These are phyloP conservation scores for Ogataea philodendri DNA, from an alignment of 805 yeast genomes.

Conservation along the genomic window DNA sequence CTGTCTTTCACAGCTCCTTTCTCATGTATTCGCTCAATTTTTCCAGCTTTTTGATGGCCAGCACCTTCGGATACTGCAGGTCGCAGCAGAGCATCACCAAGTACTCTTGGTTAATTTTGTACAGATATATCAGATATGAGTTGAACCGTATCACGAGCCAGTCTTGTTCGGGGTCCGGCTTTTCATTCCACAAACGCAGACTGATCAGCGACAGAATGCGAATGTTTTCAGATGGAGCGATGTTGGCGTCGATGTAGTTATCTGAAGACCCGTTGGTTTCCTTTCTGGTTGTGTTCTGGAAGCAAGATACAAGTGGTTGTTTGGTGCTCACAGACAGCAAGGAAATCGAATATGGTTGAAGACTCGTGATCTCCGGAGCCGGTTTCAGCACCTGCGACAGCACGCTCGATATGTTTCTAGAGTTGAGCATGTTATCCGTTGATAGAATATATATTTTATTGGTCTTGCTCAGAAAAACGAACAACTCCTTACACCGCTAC, in stretches of 20 bases:
- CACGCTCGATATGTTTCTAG: conserved; percentile 27
- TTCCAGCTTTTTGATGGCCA: conserved; percentile 30
- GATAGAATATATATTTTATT: conserved; percentile 3
- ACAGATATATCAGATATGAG: conserved; percentile 24
- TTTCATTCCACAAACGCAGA: conserved; percentile 29
- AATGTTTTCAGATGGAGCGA: conserved; percentile 32
- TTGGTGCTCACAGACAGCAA: conserved; percentile 28
- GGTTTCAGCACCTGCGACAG: conserved; percentile 31
- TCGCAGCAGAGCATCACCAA: conserved; percentile 31
- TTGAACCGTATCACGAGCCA: conserved; percentile 32
- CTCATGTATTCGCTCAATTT: conserved; percentile 12
- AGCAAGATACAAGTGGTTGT: conserved; percentile 33
- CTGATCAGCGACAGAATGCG: conserved; percentile 32
- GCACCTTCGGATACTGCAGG: conserved; percentile 29
- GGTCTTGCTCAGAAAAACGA: too few relatives aligned
- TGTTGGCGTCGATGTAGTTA: conserved; percentile 31
- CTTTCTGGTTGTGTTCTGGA: conserved; percentile 9
- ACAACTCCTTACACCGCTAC: conserved; percentile 9
- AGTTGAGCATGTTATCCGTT: conserved; percentile 30
- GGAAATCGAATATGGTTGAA: conserved; percentile 31
- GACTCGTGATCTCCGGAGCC: conserved; percentile 24
- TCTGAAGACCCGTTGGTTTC: conserved; percentile 12
- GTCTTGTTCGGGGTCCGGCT: conserved; percentile 6
- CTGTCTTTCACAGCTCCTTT: conserved; percentile 7
- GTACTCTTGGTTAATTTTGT: conserved; percentile 23